phyloP scores from a whole-genome alignment of 768 basidiomycete species.

The Lentinula edodes region DNA sequence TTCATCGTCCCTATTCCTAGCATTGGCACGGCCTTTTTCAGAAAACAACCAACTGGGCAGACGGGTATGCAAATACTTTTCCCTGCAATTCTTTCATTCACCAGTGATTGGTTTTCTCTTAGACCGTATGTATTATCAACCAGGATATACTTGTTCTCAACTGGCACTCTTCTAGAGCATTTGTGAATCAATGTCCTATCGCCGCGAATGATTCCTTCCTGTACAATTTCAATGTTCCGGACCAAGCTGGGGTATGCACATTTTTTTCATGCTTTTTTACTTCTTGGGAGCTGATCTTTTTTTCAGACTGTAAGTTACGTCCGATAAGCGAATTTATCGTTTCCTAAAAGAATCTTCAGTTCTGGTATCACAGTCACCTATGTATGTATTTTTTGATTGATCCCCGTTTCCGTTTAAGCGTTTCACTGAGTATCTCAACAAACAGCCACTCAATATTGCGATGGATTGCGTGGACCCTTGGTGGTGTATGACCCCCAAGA shows the following conservation, averaged over 20 bases:
- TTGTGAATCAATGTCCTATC: constrained; percentile 29
- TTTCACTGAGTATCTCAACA: neutral
- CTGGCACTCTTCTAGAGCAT: constrained; percentile 7
- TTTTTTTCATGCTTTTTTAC: neutral
- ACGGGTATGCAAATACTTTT: neutral
- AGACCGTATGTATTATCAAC: neutral
- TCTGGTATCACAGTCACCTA: neutral
- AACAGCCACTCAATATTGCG: constrained; percentile 28
- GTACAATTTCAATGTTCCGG: constrained; percentile 24
- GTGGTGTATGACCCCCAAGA: constrained; percentile 30
- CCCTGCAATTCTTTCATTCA: neutral
- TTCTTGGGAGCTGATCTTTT: neutral
- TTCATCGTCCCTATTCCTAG: constrained; percentile 15
- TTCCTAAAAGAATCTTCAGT: neutral
- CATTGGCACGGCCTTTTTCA: constrained; percentile 13
- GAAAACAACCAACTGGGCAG: constrained; percentile 11
- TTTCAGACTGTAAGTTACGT: neutral
- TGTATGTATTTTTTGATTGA: neutral
- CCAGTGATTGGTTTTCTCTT: neutral
- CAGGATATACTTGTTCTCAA: constrained; percentile 9
- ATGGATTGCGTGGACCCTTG: constrained; percentile 31
- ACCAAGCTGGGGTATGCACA: constrained; percentile 27
- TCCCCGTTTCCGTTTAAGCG: neutral
- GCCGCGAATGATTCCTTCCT: constrained; percentile 21
- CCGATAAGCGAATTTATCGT: neutral